Evolutionary conservation across 768 basidiomycete genomes (phyloP).

Genomic region (Fomitopsis serialis): DNA sequence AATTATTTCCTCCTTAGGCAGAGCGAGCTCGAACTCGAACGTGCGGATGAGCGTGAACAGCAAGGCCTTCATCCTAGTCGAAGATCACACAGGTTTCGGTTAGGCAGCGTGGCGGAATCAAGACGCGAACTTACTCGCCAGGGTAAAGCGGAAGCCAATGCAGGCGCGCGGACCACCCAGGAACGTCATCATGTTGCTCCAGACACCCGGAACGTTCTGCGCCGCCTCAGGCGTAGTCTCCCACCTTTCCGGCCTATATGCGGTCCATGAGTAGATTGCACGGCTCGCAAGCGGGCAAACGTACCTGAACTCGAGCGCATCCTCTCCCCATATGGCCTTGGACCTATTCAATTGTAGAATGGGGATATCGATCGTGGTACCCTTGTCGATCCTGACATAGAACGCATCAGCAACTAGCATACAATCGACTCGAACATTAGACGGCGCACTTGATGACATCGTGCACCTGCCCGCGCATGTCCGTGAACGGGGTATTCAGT

Average conservation of each 20-base stretch:
- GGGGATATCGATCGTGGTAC: conserved; percentile 37
- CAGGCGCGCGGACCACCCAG: conserved; percentile 60
- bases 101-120: not conserved
- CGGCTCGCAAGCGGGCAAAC: not conserved
- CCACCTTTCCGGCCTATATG: conserved; percentile 62
- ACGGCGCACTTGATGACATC: conserved; percentile 24
- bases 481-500: conserved; percentile 27
- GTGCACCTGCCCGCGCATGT: conserved; percentile 11
- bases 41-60: conserved; percentile 26
- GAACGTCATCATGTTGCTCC: conserved; percentile 57
- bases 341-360: conserved; percentile 49
- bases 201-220: conserved; percentile 49
- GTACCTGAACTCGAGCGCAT: conserved; percentile 56
- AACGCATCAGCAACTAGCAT: not conserved
- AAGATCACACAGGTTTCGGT: not conserved
- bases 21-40: conserved; percentile 26
- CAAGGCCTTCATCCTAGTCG: conserved; percentile 12
- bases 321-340: conserved; percentile 55
- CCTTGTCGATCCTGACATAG: conserved; percentile 18
- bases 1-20: conserved; percentile 17
- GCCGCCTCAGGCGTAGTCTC: conserved; percentile 36
- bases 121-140: conserved; percentile 42
- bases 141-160: conserved; percentile 61
- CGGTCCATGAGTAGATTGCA: not conserved
- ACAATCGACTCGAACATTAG: not conserved